Conservation (phyloP, 352 stramenopile species). For the Phytophthora sansomeana region DNA sequence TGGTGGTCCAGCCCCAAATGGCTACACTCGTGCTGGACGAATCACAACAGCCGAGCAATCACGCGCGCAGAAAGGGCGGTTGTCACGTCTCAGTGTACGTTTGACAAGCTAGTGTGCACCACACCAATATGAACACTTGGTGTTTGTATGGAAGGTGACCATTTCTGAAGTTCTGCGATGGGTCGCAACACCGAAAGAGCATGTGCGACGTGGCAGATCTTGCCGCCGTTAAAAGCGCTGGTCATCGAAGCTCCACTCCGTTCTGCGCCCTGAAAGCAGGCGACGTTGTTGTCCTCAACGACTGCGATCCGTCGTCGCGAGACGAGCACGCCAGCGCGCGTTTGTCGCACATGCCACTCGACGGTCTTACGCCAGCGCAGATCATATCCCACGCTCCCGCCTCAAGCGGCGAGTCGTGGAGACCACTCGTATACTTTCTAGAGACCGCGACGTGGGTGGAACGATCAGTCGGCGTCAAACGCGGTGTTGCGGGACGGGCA, state of each 20-base stretch:
- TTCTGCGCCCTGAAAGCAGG: conserved; percentile 4
- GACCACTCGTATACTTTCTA: no score
- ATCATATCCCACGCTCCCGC: conserved; percentile 24
- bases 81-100: conserved; percentile 7
- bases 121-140: conserved; percentile 2
- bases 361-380: conserved; percentile 12
- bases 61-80: conserved; percentile 12
- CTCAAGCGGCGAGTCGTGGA: no score
- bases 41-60: conserved; percentile 18
- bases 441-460: no score
- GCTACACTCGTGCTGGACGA: conserved; percentile 19
- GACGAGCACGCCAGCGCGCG: conserved; percentile 13
- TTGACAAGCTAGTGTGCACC: conserved; percentile 7
- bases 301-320: conserved; percentile 13
- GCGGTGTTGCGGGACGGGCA: conserved; percentile 25
- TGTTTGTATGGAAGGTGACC: conserved; percentile 12
- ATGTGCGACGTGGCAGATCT: no score
- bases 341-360: conserved; percentile 25
- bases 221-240: conserved; percentile 12
- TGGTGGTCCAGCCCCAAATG: conserved; percentile 15
- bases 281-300: not conserved
- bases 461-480: conserved; percentile 15
- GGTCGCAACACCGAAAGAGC: conserved; percentile 26
- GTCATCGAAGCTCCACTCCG: not conserved
- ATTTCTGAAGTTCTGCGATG: conserved; percentile 33